Percentiles rank a stretch among this genome's conserved stretches.
These are phyloP conservation scores for Silybum marianum DNA, from an alignment of 129 eudicot species.

Conservation along the genomic window DNA sequence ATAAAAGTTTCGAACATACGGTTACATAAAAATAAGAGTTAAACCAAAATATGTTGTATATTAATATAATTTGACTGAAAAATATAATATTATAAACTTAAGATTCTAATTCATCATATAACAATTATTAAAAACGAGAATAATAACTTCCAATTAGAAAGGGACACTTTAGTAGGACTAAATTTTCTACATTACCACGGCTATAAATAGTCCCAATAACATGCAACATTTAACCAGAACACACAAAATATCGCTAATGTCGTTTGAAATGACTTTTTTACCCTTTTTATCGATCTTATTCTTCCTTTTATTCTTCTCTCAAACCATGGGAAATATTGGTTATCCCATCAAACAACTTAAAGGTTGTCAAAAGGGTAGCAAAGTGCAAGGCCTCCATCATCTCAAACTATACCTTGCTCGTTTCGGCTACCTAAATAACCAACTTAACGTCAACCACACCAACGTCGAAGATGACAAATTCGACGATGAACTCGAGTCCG, in stretches of 20 bases:
- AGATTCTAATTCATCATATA: not conserved
- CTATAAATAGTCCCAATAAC: not conserved
- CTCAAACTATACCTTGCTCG: no score
- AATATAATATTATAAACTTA: no score
- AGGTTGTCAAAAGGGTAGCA: not conserved
- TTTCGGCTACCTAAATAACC: not conserved
- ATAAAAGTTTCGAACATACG: no score
- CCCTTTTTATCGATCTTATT: not conserved
- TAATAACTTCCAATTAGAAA: no score
- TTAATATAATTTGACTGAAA: no score
- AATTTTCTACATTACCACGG: not conserved
- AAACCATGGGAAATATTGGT: not conserved
- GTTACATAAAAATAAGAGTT: no score
- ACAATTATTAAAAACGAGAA: no score
- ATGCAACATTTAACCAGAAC: not conserved
- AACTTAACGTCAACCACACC: not conserved
- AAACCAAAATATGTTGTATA: no score
- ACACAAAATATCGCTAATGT: not conserved
- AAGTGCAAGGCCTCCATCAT: not conserved
- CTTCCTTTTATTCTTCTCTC: not conserved
- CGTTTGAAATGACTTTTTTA: not conserved
- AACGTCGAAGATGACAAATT: not conserved
- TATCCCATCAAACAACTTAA: not conserved
- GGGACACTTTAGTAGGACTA: no score
- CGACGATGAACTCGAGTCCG: constrained; percentile 26